Percentiles rank a stretch among this genome's conserved stretches.
Conservation (phyloP, 352 stramenopile species). For the Pythium sukuiense region DNA sequence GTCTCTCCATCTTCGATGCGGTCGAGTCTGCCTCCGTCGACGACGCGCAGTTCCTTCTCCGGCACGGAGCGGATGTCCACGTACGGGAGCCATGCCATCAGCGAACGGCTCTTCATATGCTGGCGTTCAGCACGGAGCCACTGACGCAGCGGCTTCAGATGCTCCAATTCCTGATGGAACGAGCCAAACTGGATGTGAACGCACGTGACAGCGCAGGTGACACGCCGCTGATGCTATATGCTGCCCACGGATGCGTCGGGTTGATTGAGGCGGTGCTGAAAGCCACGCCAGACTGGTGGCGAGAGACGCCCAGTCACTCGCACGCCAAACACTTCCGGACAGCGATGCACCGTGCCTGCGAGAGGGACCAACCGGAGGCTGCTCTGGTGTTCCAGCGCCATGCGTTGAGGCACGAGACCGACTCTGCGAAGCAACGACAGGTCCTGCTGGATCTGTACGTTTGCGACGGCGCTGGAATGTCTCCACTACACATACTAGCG, state of each 20-base stretch:
- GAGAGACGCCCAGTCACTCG: constrained; percentile 23
- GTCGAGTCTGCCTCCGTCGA: constrained; percentile 57
- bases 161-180: constrained; percentile 51
- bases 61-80: constrained; percentile 40
- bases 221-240: constrained; percentile 58
- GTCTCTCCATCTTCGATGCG: constrained; percentile 52
- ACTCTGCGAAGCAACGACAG: neutral
- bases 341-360: constrained; percentile 46
- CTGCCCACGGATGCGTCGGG: constrained; percentile 44
- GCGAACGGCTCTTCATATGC: constrained; percentile 53
- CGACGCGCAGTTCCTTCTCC: constrained; percentile 52
- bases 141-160: constrained; percentile 44
- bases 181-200: constrained; percentile 40
- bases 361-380: constrained; percentile 61
- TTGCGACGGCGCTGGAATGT: constrained; percentile 31
- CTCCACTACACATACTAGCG: constrained; percentile 48
- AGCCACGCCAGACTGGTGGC: constrained; percentile 31
- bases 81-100: constrained; percentile 40
- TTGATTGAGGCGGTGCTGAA: constrained; percentile 43
- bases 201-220: constrained; percentile 42
- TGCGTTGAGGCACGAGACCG: constrained; percentile 26
- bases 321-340: constrained; percentile 42
- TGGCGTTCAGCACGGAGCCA: constrained; percentile 54
- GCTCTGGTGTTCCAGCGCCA: constrained; percentile 40
- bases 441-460: constrained; percentile 29